Conservation (phyloP, 192 early-diverging fungal genomes). For the Gamsiella multidivaricata region DNA sequence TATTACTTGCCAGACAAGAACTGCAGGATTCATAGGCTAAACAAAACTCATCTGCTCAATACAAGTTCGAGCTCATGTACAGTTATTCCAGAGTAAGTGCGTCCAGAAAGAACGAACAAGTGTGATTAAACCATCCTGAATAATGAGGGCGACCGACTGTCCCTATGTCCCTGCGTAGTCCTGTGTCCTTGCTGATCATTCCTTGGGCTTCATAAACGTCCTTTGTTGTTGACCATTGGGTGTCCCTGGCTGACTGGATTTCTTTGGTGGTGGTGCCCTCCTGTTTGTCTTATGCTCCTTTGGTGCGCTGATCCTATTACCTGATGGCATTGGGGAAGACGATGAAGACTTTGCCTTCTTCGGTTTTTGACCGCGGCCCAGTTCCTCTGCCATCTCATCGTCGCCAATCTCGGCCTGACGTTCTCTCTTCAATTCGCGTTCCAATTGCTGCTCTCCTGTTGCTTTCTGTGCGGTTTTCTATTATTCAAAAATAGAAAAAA, state of each 20-base stretch:
- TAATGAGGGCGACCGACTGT: not conserved
- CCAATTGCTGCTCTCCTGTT: slow-evolving; percentile 37
- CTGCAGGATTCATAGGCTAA: too few relatives aligned
- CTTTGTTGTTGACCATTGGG: not conserved
- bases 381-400: slow-evolving; percentile 38
- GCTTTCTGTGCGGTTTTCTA: slow-evolving; percentile 32
- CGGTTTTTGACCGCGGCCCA: slow-evolving; percentile 16
- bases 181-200: not conserved
- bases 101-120: too few relatives aligned
- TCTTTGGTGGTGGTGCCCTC: slow-evolving; percentile 28
- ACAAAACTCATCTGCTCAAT: too few relatives aligned
- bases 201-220: slow-evolving; percentile 1
- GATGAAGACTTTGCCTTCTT: slow-evolving; percentile 31
- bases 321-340: not conserved
- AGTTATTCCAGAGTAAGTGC: too few relatives aligned
- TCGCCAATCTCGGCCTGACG: slow-evolving; percentile 29
- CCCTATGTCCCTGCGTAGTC: not conserved
- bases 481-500: too few relatives aligned
- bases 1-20: too few relatives aligned
- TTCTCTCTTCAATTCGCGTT: slow-evolving; percentile 42
- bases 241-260: not conserved
- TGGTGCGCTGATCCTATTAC: not conserved
- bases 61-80: too few relatives aligned
- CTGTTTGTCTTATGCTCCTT: slow-evolving; percentile 23
- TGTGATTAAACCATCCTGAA: too few relatives aligned